A percentile compares a stretch with the other conserved stretches of the same genome.
These are phyloP conservation scores for Helotiales sp. DNA, from an alignment of 2,329 filamentous ascomycete species.

Conservation along the genomic window DNA sequence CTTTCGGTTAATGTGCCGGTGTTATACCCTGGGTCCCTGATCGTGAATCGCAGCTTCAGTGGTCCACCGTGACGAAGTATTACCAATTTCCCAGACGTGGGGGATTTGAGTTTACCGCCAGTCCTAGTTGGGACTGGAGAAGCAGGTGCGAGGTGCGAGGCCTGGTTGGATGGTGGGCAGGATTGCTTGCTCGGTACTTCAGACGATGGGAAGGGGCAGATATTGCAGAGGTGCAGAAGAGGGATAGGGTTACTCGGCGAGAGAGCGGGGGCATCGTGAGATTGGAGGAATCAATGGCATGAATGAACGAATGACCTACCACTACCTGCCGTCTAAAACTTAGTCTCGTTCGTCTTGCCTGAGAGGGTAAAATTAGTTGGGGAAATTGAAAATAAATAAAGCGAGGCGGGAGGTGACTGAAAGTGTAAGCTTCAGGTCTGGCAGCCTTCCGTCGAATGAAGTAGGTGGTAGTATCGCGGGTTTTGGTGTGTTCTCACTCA, in stretches of 20 bases:
- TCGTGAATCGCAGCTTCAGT: neutral
- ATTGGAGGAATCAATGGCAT: conserved; percentile 1
- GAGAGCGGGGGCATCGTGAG: conserved; percentile 3
- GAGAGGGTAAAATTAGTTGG: neutral
- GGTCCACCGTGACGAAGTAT: conserved; percentile 7
- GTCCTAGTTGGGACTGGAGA: neutral
- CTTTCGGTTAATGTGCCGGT: conserved; percentile 23
- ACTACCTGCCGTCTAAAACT: neutral
- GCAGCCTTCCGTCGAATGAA: neutral
- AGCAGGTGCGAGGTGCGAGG: neutral
- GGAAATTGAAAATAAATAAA: no score
- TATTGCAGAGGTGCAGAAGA: neutral
- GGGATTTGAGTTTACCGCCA: neutral
- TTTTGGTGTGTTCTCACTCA: conserved; percentile 11
- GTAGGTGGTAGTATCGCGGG: neutral
- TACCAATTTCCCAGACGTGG: neutral
- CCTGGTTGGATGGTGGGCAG: neutral
- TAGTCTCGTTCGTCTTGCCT: neutral
- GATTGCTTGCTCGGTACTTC: neutral
- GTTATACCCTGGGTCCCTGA: neutral
- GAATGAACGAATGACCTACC: neutral
- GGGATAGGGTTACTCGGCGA: neutral
- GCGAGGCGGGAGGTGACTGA: neutral
- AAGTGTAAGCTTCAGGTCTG: neutral
- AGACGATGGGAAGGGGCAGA: neutral